Percentiles rank a stretch among this genome's conserved stretches.
Conservation (phyloP, 1,284 basidiomycete species). For the Sphaerobolus stellatus region DNA sequence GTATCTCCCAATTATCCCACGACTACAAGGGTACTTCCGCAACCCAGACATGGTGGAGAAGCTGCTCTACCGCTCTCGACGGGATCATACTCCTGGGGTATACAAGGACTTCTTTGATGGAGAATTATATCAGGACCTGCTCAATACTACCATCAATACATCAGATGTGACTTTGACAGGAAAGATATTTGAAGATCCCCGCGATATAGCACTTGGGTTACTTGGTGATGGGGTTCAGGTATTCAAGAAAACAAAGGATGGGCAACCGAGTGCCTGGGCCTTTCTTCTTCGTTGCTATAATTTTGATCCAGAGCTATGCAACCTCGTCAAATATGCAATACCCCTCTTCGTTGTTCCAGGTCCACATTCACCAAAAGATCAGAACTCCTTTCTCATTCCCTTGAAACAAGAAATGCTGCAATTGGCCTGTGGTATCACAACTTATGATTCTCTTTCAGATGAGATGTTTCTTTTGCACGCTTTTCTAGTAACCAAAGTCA, state of each 20-base stretch:
- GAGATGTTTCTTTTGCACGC: constrained; percentile 27
- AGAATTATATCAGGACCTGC: constrained; percentile 24
- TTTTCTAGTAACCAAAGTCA: constrained; percentile 25
- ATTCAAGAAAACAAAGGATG: constrained; percentile 19
- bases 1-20: constrained; percentile 37
- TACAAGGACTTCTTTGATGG: constrained; percentile 34
- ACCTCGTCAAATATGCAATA: constrained; percentile 25
- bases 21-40: constrained; percentile 27
- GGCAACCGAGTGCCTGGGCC: constrained; percentile 27
- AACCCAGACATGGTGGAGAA: constrained; percentile 17
- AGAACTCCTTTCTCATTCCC: constrained; percentile 30
- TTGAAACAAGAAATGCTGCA: constrained; percentile 28
- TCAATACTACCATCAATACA: constrained; percentile 20
- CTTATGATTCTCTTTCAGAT: constrained; percentile 20
- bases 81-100: neutral
- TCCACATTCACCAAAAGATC: constrained; percentile 30
- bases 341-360: constrained; percentile 37
- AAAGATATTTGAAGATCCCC: constrained; percentile 27
- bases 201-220: constrained; percentile 32
- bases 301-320: constrained; percentile 28
- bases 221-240: constrained; percentile 31
- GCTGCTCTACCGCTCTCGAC: constrained; percentile 22
- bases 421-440: constrained; percentile 29
- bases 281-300: constrained; percentile 32
- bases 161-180: constrained; percentile 21